Conservation (phyloP, 2,329 filamentous ascomycete species). For the Plectosphaerella cucumerina region DNA sequence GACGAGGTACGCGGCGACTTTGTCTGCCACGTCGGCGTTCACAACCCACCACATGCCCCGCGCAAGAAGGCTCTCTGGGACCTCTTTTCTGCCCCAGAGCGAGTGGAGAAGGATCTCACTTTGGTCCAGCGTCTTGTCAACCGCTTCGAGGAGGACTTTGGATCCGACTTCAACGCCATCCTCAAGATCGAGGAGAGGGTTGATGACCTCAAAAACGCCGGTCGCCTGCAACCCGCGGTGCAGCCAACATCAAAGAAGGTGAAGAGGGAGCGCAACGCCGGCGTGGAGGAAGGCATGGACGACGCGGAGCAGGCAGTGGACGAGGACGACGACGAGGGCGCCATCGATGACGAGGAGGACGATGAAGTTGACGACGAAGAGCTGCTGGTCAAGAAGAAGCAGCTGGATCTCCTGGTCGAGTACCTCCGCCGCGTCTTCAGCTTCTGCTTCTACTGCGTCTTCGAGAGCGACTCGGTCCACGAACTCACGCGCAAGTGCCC, state of each 20-base stretch:
- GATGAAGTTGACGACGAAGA: constrained; percentile 89
- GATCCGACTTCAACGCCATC: constrained; percentile 70
- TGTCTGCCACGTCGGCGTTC: constrained; percentile 93
- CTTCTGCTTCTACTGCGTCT: constrained; percentile 99
- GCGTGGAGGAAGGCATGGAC: constrained; percentile 58
- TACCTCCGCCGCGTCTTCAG: constrained; percentile 96
- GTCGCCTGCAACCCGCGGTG: constrained; percentile 67
- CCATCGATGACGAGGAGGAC: constrained; percentile 72
- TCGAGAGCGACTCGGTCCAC: constrained; percentile 95
- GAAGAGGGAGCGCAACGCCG: constrained; percentile 57
- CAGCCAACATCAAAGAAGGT: constrained; percentile 45
- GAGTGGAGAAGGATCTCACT: constrained; percentile 84
- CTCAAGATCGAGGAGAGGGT: constrained; percentile 82
- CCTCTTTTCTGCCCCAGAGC: constrained; percentile 88
- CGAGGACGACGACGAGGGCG: constrained; percentile 71
- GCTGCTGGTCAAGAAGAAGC: constrained; percentile 89
- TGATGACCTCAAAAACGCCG: constrained; percentile 71
- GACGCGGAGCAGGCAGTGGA: constrained; percentile 61
- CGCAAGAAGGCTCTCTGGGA: constrained; percentile 97
- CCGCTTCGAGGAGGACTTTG: constrained; percentile 82
- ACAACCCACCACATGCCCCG: constrained; percentile 80
- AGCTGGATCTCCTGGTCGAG: constrained; percentile 90
- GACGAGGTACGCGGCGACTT: constrained; percentile 94
- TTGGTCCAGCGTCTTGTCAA: constrained; percentile 77
- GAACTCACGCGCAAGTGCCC: constrained; percentile 94